Evolutionary conservation across 768 basidiomycete genomes (phyloP).

Genomic region (Mycena filopes): DNA sequence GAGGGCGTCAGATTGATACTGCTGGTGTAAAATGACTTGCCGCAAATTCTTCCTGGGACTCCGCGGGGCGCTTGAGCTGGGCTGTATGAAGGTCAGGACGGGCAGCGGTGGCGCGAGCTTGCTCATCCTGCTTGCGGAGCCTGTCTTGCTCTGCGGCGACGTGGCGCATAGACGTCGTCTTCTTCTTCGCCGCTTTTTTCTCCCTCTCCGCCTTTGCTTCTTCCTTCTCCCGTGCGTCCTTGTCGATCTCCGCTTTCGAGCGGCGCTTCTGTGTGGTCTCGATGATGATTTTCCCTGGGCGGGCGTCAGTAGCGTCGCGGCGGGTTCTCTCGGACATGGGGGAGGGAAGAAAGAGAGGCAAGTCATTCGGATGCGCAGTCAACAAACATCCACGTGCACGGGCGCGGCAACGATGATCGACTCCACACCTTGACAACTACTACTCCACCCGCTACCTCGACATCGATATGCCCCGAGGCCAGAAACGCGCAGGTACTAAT

Average conservation of each 20-base stretch:
- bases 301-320: neutral
- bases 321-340: neutral
- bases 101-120: neutral
- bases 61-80: neutral
- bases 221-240: neutral
- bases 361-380: neutral
- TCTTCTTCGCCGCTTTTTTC: neutral
- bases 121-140: neutral
- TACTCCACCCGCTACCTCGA: too few relatives aligned
- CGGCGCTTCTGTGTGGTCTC: constrained; percentile 11
- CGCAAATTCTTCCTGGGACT: neutral
- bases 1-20: too few relatives aligned
- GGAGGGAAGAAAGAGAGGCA: neutral
- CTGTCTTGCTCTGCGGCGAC: neutral
- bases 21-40: neutral
- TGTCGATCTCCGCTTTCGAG: neutral
- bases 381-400: neutral
- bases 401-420: neutral
- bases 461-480: neutral
- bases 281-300: constrained; percentile 3
- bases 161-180: neutral
- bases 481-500: neutral
- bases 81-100: constrained; percentile 19
- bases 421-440: neutral
- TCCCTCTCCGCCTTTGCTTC: neutral